Conservation (phyloP, 2,329 filamentous ascomycete genomes). For the Alternaria metachromatica region DNA sequence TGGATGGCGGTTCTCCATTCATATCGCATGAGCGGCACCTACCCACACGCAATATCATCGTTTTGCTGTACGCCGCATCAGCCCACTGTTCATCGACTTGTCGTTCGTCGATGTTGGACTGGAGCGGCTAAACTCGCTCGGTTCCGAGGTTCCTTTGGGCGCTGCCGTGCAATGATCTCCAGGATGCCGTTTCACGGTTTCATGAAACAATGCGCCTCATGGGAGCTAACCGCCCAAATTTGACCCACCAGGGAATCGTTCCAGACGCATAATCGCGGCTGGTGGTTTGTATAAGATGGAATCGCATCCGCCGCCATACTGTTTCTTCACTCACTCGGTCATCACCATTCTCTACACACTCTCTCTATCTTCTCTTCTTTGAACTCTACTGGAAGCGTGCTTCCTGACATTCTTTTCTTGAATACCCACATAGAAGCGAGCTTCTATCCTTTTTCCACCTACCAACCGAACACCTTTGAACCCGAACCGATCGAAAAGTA, state of each 20-base stretch:
- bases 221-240: constrained; percentile 1
- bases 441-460: constrained; percentile 3
- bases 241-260: neutral
- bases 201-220: constrained; percentile 20
- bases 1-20: neutral
- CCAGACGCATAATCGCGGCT: neutral
- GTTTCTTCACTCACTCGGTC: constrained; percentile 7
- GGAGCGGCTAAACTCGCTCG: neutral
- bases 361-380: constrained; percentile 5
- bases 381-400: constrained; percentile 24
- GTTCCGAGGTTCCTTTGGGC: neutral
- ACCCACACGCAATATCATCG: neutral
- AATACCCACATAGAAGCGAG: constrained; percentile 19
- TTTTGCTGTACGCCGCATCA: neutral
- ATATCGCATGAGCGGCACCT: neutral
- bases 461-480: neutral
- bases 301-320: neutral
- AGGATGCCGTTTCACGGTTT: constrained; percentile 31
- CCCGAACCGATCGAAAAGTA: neutral
- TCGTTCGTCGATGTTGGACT: neutral
- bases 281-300: constrained; percentile 3
- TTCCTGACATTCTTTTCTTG: constrained; percentile 31
- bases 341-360: constrained; percentile 10
- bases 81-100: neutral
- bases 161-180: constrained; percentile 26